phyloP scores from a whole-genome alignment of 1,139 yeast genomes.

The Torulaspora pretoriensis region DNA sequence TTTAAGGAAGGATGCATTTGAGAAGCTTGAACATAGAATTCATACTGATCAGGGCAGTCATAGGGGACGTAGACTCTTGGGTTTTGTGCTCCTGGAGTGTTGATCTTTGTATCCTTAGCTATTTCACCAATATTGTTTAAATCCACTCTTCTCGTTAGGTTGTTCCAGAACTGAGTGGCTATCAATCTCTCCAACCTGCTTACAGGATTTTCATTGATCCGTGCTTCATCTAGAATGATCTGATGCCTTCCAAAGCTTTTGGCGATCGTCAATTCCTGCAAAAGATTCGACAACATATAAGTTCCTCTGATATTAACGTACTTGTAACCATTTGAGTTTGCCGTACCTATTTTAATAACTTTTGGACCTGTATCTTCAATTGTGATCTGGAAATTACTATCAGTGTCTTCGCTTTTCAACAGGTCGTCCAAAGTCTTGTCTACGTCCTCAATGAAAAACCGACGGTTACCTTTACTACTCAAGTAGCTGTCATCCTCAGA shows the following conservation, averaged over 20 bases:
- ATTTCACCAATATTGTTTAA: conserved; percentile 57
- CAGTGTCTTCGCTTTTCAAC: conserved; percentile 79
- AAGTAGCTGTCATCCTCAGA: conserved; percentile 57
- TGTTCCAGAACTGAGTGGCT: conserved; percentile 74
- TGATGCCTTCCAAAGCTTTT: conserved; percentile 72
- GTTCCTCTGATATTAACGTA: conserved; percentile 80
- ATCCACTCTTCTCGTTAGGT: conserved; percentile 69
- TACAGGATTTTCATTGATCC: conserved; percentile 87
- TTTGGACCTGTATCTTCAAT: conserved; percentile 94
- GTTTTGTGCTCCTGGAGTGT: conserved; percentile 46
- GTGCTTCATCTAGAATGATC: conserved; percentile 73
- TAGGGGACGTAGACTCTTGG: conserved; percentile 80
- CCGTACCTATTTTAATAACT: conserved; percentile 76
- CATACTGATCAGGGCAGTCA: conserved; percentile 65
- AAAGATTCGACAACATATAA: conserved; percentile 79
- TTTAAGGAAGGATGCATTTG: conserved; percentile 51
- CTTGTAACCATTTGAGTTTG: conserved; percentile 74
- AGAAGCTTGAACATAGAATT: conserved; percentile 58
- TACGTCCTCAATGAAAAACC: conserved; percentile 71
- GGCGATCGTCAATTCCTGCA: conserved; percentile 89
- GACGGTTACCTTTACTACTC: conserved; percentile 40
- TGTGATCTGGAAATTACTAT: conserved; percentile 79
- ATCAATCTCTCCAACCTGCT: conserved; percentile 70
- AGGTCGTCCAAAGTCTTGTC: conserved; percentile 68
- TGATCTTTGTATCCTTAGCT: conserved; percentile 76